Evolutionary conservation across 2,329 filamentous ascomycete species (phyloP).

Genomic region (Elsinoe batatas): DNA sequence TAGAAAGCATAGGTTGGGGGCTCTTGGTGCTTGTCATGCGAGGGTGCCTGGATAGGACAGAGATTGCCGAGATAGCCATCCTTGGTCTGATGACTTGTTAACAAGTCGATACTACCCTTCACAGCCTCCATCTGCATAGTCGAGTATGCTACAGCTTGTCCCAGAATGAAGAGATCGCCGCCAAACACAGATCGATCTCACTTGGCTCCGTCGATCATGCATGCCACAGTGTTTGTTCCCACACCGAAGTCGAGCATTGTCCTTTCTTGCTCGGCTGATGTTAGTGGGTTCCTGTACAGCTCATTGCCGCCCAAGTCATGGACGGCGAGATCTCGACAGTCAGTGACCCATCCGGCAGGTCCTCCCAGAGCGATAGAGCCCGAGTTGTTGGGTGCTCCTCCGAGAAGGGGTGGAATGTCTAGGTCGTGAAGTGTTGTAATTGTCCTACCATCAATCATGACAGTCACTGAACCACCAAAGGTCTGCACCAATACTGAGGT

Average conservation of each 20-base stretch:
- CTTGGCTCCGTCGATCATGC: conserved; percentile 17
- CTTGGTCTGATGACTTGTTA: conserved; percentile 15
- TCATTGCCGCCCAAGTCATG: background rate
- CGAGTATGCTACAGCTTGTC: background rate
- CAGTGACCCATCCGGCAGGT: background rate
- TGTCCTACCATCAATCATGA: background rate
- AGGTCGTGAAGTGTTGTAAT: background rate
- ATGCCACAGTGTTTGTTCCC: conserved; percentile 14
- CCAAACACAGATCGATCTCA: conserved; percentile 16
- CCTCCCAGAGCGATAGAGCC: background rate
- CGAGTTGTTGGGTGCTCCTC: background rate
- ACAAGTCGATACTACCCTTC: conserved; percentile 14
- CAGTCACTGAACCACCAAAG: background rate
- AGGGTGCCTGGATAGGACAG: conserved; percentile 16
- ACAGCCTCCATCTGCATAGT: background rate
- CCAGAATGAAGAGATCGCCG: conserved; percentile 13
- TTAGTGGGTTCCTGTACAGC: background rate
- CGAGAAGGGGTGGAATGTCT: background rate
- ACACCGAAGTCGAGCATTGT: conserved; percentile 14
- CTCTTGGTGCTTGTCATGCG: conserved; percentile 13
- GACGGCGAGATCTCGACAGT: background rate
- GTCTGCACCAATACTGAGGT: background rate
- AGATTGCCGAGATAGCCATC: conserved; percentile 16
- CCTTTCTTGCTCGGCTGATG: background rate
- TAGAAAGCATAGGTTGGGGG: conserved; percentile 17